Base-by-base conservation (phyloP, 495 filamentous ascomycete genomes). In the Trichocladium uniseriatum region DNA sequence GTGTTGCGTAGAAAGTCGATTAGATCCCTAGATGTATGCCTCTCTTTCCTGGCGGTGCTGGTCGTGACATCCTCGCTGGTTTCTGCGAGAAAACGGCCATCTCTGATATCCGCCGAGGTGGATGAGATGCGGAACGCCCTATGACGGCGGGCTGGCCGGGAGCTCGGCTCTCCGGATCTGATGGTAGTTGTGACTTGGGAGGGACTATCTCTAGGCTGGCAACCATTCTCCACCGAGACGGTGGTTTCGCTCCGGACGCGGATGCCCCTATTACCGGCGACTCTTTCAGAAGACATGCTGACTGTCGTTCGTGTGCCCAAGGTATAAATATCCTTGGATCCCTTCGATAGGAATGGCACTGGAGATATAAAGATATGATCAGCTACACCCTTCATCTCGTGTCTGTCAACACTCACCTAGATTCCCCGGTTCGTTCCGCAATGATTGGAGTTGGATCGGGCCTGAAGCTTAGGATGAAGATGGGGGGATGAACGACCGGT, bases 1-100 rank as follows among this genome's bases (percentile, higher is more conserved):
- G 63, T 66, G n/a, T 63, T 65, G 45, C 60, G 59, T 35, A 77
- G 55, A 47, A 72, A 74, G 6, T 71, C 62, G 20, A 67, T 58
- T 24, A 75, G 53, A 0, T 60, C 69, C 18, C 37, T 59, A 14
- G 38, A 28, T 1, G 27, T 38, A 14, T 63, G 52, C 7, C 51
- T 48, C 11, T 60, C 56, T 14, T 32, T 11, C 2, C 11, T 32
- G 5, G 31, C 7, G 31, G 5, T 32, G 31, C 31, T 27, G 24
- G 24, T 27, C 4, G 24, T 27, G 8, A 4, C 24, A 27, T 27
- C 4, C 24, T 27, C 24, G 24, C 24, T 27, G 4, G 4, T 3
- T 4, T 27, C 24, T 8, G 24, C 3, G 24, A 27, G 24, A 8
- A 27, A 27, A 8, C 24, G 3, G 24, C 24, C 8, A 8, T 8